These are phyloP conservation scores for Prunus persica DNA, from an alignment of 306 rosid species.

Conservation along the genomic window DNA sequence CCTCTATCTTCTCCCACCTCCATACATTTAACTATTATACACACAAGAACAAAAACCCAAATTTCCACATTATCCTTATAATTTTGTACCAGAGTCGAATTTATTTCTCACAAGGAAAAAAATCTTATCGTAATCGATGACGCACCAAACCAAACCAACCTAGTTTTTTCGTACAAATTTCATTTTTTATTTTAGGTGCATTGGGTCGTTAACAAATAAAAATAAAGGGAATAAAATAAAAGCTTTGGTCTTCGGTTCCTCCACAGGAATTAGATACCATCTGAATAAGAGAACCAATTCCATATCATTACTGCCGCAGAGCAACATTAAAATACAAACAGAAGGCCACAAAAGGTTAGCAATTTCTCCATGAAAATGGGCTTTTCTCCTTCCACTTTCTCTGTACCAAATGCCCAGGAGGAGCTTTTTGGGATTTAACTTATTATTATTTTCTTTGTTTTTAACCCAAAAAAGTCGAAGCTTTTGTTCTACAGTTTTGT, in stretches of 20 bases:
- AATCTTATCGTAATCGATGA: slow-evolving; percentile 18
- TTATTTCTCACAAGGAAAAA: neutral
- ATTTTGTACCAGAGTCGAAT: no score
- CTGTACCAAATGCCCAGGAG: neutral
- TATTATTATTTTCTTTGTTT: neutral
- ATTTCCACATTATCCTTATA: neutral
- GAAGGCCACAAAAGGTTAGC: neutral
- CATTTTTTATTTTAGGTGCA: neutral
- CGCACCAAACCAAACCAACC: neutral
- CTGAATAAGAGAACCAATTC: neutral
- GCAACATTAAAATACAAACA: neutral
- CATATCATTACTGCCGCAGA: neutral
- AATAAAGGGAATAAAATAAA: neutral
- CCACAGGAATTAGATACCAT: neutral
- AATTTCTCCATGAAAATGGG: neutral
- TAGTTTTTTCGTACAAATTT: neutral
- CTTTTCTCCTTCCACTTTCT: neutral
- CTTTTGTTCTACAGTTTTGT: neutral
- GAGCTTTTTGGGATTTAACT: neutral
- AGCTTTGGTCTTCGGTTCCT: neutral
- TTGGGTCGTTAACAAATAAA: neutral
- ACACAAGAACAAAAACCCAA: neutral
- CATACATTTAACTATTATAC: neutral
- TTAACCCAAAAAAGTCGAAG: neutral
- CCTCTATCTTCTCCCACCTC: neutral